These are phyloP conservation scores for Gonapodya prolifera DNA, from an alignment of 192 early-diverging fungal species.

Conservation along the genomic window DNA sequence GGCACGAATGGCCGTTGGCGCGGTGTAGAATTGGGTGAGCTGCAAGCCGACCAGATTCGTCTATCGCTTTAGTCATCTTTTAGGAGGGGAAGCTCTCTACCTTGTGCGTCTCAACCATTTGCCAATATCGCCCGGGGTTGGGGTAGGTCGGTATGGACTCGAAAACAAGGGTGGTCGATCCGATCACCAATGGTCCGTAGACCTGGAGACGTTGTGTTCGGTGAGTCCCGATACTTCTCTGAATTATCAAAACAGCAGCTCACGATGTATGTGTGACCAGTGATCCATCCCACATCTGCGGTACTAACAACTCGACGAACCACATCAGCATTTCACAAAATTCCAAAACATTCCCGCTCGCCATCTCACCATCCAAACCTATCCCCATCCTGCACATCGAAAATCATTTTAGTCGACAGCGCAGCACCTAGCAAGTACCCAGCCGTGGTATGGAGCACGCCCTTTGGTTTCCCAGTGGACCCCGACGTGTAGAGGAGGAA, in stretches of 20 bases:
- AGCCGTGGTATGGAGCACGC: conserved; percentile 86
- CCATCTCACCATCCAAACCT: conserved; percentile 58
- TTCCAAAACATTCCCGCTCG: not conserved
- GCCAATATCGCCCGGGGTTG: conserved; percentile 42
- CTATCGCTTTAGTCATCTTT: not conserved
- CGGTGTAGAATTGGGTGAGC: conserved; percentile 96
- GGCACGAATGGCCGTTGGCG: conserved; percentile 95
- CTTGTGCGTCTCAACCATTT: conserved; percentile 10
- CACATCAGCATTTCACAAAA: not conserved
- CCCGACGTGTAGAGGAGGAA: conserved; percentile 94
- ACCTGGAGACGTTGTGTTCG: conserved; percentile 31
- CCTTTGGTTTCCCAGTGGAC: conserved; percentile 47
- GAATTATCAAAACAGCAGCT: not conserved
- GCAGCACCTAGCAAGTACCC: conserved; percentile 90
- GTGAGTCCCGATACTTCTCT: not conserved
- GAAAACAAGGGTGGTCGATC: conserved; percentile 85
- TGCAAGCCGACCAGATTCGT: too few species aligned
- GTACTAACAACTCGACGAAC: not conserved
- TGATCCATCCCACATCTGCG: conserved; percentile 41
- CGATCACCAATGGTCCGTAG: conserved; percentile 79
- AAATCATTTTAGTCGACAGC: conserved; percentile 78
- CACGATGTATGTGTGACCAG: conserved; percentile 37
- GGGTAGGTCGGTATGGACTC: conserved; percentile 93
- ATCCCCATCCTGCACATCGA: conserved; percentile 84
- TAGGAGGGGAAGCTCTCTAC: not conserved